A percentile compares a stretch with the other conserved stretches of the same genome.
Conservation (phyloP, 2,329 filamentous ascomycete species). For the Orbilia ellipsospora region DNA sequence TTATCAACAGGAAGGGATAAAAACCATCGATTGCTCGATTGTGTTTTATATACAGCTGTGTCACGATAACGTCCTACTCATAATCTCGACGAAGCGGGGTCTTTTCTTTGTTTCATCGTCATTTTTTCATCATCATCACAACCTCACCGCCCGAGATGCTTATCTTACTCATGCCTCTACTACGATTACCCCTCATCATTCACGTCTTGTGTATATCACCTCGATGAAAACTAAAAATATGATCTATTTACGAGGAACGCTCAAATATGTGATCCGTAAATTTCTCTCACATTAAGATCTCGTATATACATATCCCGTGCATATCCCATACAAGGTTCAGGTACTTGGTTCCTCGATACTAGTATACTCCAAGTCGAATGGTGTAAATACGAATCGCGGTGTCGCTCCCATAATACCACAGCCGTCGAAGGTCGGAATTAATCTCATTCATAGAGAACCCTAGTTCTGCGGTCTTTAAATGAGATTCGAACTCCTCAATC, state of each 20-base stretch:
- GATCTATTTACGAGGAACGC: slow-evolving; percentile 30
- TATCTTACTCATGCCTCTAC: slow-evolving; percentile 15
- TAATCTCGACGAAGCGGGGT: slow-evolving; percentile 48
- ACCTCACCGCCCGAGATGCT: slow-evolving; percentile 7
- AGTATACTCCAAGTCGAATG: slow-evolving; percentile 14
- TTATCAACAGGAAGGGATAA: slow-evolving; percentile 47
- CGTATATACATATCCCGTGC: background rate
- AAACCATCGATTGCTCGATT: slow-evolving; percentile 46
- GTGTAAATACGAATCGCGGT: slow-evolving; percentile 42
- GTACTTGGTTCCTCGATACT: background rate
- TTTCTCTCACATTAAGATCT: background rate
- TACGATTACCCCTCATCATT: slow-evolving; percentile 30
- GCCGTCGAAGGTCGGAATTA: background rate
- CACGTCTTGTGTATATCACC: slow-evolving; percentile 52
- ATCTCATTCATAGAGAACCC: slow-evolving; percentile 8
- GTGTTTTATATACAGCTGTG: slow-evolving; percentile 46
- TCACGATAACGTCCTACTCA: slow-evolving; percentile 53
- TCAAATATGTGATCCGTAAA: slow-evolving; percentile 8
- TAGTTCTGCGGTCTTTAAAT: slow-evolving; percentile 7
- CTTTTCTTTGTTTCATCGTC: slow-evolving; percentile 43
- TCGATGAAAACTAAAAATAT: slow-evolving; percentile 26
- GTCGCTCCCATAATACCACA: slow-evolving; percentile 49
- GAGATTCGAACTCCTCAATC: slow-evolving; percentile 70
- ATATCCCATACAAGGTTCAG: slow-evolving; percentile 2
- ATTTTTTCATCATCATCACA: slow-evolving; percentile 15